A percentile compares a stretch with the other conserved stretches of the same genome.
These are phyloP conservation scores for Nakaseomyces sp. DNA, from an alignment of 1,139 yeast genomes.

Conservation along the genomic window DNA sequence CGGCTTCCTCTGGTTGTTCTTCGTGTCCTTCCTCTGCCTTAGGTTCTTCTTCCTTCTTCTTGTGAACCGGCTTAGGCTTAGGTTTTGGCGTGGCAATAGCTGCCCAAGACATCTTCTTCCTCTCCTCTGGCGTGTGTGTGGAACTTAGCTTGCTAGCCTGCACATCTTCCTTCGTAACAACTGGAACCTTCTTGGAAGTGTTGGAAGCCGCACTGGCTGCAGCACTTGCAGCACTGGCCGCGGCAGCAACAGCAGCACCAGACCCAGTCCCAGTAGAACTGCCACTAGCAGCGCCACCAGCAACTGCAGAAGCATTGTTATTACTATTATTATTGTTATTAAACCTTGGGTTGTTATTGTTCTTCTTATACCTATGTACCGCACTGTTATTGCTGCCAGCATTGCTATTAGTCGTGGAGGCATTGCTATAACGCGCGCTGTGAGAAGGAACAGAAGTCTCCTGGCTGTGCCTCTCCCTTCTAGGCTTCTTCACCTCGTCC, in stretches of 20 bases:
- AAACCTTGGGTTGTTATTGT: neutral
- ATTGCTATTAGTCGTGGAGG: neutral
- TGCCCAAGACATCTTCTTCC: constrained; percentile 35
- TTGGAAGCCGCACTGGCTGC: constrained; percentile 6
- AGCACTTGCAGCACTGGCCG: constrained; percentile 14
- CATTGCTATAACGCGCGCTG: constrained; percentile 6
- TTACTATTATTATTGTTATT: constrained; percentile 8
- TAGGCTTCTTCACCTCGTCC: constrained; percentile 55
- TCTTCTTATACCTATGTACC: constrained; percentile 2
- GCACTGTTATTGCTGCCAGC: constrained; percentile 11
- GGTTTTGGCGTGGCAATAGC: constrained; percentile 35
- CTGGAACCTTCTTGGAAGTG: constrained; percentile 23
- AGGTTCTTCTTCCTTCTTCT: constrained; percentile 11
- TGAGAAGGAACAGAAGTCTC: constrained; percentile 6
- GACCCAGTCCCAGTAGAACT: constrained; percentile 14
- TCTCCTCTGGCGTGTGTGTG: constrained; percentile 6
- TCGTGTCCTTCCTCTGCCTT: neutral
- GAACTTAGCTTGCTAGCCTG: constrained; percentile 11
- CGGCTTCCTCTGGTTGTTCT: neutral
- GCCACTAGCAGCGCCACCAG: constrained; percentile 18
- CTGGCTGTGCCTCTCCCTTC: constrained; percentile 33
- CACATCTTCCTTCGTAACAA: constrained; percentile 17
- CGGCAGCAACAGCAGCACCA: neutral
- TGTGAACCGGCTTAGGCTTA: constrained; percentile 21
- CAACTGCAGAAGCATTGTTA: constrained; percentile 9